phyloP scores from a whole-genome alignment of 139 green algal species.

The Eudorina sp. region DNA sequence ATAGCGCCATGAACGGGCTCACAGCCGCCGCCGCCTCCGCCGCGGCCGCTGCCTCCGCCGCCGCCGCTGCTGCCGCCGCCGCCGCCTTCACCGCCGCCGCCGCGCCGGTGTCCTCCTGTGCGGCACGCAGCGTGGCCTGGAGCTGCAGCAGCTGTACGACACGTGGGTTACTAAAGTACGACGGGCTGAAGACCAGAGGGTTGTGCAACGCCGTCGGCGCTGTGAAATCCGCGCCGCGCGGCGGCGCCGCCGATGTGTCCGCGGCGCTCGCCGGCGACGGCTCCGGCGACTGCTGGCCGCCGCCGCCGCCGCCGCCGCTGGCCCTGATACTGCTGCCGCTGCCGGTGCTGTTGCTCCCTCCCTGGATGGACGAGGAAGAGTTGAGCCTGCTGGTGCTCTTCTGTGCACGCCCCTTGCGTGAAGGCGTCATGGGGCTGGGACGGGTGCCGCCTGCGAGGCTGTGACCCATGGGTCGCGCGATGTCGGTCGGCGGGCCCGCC shows the following conservation, averaged over 20 bases:
- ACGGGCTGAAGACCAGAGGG: background rate
- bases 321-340: background rate
- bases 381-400: too few relatives aligned
- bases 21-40: too few relatives aligned
- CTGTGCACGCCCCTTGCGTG: too few relatives aligned
- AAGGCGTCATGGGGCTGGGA: too few relatives aligned
- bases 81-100: background rate
- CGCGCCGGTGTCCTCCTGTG: background rate
- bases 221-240: background rate
- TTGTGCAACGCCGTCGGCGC: background rate
- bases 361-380: too few relatives aligned
- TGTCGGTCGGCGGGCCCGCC: too few relatives aligned
- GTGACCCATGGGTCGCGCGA: too few relatives aligned
- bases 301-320: background rate
- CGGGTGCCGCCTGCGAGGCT: too few relatives aligned
- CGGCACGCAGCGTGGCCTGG: background rate
- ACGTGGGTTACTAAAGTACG: constrained; percentile 13
- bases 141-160: constrained; percentile 1
- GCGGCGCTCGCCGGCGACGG: background rate
- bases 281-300: background rate
- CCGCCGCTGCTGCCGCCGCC: background rate
- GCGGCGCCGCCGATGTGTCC: background rate
- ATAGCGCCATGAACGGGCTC: too few relatives aligned
- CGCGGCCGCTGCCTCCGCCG: too few relatives aligned
- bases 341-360: too few relatives aligned